Percentiles rank a stretch among this genome's conserved stretches.
These are phyloP conservation scores for Salix caprea DNA, from an alignment of 345 rosid species.

Conservation along the genomic window DNA sequence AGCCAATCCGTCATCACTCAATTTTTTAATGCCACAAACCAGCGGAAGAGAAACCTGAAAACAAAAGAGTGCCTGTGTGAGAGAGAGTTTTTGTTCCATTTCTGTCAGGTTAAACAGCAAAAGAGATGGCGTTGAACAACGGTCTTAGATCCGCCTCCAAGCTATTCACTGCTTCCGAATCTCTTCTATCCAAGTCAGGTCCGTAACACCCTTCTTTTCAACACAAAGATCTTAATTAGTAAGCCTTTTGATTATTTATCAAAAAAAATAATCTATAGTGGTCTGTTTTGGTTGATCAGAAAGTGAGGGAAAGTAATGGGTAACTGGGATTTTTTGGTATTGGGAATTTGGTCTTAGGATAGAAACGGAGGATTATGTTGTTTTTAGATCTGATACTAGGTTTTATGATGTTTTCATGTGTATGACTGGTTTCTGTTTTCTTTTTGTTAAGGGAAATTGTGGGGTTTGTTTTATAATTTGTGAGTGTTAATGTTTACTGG, in stretches of 20 bases:
- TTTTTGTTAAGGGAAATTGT: neutral
- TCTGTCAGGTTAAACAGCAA: neutral
- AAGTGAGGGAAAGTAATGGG: neutral
- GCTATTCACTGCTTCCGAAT: slow-evolving; percentile 53
- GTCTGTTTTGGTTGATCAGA: neutral
- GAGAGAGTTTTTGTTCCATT: neutral
- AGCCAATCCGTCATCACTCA: neutral
- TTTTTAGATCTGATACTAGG: slow-evolving; percentile 2
- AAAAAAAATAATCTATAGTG: neutral
- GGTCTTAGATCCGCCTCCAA: slow-evolving; percentile 66
- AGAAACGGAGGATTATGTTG: neutral
- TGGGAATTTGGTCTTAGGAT: neutral
- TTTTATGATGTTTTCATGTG: neutral
- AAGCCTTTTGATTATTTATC: neutral
- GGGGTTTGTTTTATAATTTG: neutral
- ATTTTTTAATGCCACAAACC: neutral
- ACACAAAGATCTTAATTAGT: neutral
- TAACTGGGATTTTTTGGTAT: neutral
- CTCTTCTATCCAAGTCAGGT: slow-evolving; percentile 62
- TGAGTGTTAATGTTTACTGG: neutral
- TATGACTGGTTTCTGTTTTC: neutral
- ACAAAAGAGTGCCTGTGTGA: too few relatives aligned
- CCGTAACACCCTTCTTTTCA: neutral
- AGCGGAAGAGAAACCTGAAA: neutral
- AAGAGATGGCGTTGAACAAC: slow-evolving; percentile 56